Evolutionary conservation across 345 rosid genomes (phyloP).

Genomic region (Euphorbia lathyris): DNA sequence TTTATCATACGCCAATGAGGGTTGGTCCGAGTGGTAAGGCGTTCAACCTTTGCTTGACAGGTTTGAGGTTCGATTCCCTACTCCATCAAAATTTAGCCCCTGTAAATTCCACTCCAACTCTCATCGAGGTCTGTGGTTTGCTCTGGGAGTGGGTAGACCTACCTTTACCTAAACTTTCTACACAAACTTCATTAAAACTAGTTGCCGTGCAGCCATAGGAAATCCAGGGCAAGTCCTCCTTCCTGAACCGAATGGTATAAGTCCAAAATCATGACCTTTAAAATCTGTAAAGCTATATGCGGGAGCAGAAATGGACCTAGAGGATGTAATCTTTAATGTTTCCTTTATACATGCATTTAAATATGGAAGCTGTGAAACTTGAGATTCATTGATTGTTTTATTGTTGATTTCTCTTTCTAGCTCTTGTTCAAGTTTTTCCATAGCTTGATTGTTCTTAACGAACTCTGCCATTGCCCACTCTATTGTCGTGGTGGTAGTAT

Average conservation of each 20-base stretch:
- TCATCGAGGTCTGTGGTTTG: no score
- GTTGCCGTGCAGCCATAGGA: constrained; percentile 5
- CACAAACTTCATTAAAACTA: no score
- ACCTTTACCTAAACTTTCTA: no score
- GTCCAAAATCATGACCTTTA: constrained; percentile 9
- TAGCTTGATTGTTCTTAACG: constrained; percentile 8
- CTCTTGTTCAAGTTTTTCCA: not conserved
- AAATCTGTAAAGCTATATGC: constrained; percentile 5
- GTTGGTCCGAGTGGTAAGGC: no score
- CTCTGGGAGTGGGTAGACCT: no score
- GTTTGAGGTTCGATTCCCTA: no score
- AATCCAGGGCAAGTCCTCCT: constrained; percentile 24
- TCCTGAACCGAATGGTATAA: constrained; percentile 19
- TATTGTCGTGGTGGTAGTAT: constrained; percentile 2
- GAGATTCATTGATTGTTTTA: not conserved
- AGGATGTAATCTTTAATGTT: constrained; percentile 20
- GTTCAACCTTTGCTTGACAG: no score
- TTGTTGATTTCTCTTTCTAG: constrained; percentile 3
- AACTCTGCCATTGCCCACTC: constrained; percentile 18
- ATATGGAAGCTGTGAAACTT: constrained; percentile 10
- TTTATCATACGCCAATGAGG: no score
- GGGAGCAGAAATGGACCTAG: constrained; percentile 16
- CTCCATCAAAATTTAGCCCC: no score
- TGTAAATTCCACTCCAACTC: no score
- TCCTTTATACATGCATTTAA: constrained; percentile 16